A percentile compares a stretch with the other conserved stretches of the same genome.
Conservation (phyloP, 768 basidiomycete genomes). For the Tylopilus sp. region DNA sequence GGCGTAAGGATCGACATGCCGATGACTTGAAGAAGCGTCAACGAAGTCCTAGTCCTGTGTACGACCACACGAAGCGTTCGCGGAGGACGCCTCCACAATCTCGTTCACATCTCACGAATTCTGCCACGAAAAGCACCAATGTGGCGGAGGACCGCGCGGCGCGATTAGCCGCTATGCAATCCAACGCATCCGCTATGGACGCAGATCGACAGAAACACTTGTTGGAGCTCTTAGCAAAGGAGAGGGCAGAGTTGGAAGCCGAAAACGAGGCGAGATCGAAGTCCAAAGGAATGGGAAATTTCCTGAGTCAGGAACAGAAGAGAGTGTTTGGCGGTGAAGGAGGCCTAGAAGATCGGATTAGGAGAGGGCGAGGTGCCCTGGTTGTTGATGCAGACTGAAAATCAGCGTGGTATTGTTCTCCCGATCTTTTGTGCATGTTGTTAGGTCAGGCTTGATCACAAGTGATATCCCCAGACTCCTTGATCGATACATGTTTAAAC, state of each 20-base stretch:
- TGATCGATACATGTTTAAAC: not conserved
- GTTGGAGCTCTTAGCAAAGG: slow-evolving; percentile 62
- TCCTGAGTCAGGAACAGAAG: slow-evolving; percentile 81
- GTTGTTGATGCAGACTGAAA: slow-evolving; percentile 49
- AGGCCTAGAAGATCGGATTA: slow-evolving; percentile 76
- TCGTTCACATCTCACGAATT: slow-evolving; percentile 16
- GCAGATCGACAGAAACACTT: slow-evolving; percentile 71
- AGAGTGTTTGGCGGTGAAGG: slow-evolving; percentile 77
- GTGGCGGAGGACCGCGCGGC: slow-evolving; percentile 62
- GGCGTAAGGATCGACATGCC: slow-evolving; percentile 19
- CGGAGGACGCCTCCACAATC: slow-evolving; percentile 40
- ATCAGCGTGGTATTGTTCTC: slow-evolving; percentile 1
- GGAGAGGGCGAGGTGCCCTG: slow-evolving; percentile 66
- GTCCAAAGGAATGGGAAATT: slow-evolving; percentile 75
- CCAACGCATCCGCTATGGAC: slow-evolving; percentile 64
- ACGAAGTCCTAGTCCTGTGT: slow-evolving; percentile 34
- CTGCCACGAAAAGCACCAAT: slow-evolving; percentile 15
- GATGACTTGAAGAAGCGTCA: slow-evolving; percentile 38
- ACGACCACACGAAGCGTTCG: slow-evolving; percentile 43
- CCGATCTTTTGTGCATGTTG: slow-evolving; percentile 5
- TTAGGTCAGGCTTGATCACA: slow-evolving; percentile 2
- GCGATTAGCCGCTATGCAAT: slow-evolving; percentile 87
- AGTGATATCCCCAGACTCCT: not conserved
- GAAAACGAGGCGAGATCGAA: slow-evolving; percentile 67
- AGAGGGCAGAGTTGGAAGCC: slow-evolving; percentile 71